Evolutionary conservation across 768 basidiomycete species (phyloP).

Genomic region (Nidula microcarpa): DNA sequence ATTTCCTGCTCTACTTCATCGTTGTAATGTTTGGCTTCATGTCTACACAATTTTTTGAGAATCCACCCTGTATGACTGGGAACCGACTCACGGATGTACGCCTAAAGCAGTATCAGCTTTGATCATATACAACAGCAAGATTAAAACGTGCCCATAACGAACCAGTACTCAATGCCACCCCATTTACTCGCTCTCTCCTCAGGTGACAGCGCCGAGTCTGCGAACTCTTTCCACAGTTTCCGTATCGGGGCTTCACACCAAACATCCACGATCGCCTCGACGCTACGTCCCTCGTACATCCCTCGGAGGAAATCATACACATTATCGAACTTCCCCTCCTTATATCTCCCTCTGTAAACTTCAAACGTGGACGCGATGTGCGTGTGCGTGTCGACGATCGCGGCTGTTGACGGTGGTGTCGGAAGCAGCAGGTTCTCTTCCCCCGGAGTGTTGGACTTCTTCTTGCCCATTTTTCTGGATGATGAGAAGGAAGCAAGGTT

Average conservation of each 20-base stretch:
- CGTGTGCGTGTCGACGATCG: conserved; percentile 81
- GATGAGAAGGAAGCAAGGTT: background rate
- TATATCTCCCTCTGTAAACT: conserved; percentile 60
- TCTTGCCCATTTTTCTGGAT: conserved; percentile 29
- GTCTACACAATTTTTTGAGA: conserved; percentile 32
- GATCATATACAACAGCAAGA: background rate
- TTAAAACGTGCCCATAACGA: conserved; percentile 64
- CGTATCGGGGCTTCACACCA: conserved; percentile 84
- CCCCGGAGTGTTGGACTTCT: conserved; percentile 30
- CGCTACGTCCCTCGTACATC: conserved; percentile 52
- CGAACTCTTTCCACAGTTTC: conserved; percentile 63
- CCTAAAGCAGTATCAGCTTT: conserved; percentile 31
- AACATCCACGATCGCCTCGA: conserved; percentile 76
- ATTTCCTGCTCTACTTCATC: conserved; percentile 68
- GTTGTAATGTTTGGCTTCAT: conserved; percentile 68
- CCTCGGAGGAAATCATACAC: conserved; percentile 69
- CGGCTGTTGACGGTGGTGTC: conserved; percentile 23
- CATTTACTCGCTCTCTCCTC: conserved; percentile 49
- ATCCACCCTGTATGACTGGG: background rate
- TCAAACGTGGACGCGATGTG: conserved; percentile 77
- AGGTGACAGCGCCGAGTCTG: conserved; percentile 59
- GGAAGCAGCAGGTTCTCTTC: conserved; percentile 36
- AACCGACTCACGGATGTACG: conserved; percentile 62
- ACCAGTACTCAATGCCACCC: conserved; percentile 77
- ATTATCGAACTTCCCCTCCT: conserved; percentile 44